A percentile compares a stretch with the other conserved stretches of the same genome.
Conservation (phyloP, 2,329 filamentous ascomycete genomes). For the Fusarium brevicatenulatum region DNA sequence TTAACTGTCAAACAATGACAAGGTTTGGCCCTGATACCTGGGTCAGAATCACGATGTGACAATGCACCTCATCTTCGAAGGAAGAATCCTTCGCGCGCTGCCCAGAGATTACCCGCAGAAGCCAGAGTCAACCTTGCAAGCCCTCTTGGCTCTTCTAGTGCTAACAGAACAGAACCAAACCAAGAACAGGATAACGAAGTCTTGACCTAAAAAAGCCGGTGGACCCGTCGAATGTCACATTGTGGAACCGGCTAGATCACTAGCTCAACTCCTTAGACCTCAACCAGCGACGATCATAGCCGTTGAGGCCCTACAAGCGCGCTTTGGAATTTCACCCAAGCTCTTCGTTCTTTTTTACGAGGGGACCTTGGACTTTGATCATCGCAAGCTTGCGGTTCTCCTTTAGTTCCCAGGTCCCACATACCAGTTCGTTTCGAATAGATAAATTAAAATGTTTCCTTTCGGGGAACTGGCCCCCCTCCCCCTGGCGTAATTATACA, state of each 20-base stretch:
- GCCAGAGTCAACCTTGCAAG: neutral
- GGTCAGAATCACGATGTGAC: neutral
- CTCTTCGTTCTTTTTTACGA: neutral
- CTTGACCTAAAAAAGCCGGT: neutral
- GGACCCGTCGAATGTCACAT: neutral
- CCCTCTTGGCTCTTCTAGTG: no score
- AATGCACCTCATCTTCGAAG: neutral
- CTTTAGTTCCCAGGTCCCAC: neutral
- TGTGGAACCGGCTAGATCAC: neutral
- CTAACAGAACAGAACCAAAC: neutral
- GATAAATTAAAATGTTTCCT: constrained; percentile 1
- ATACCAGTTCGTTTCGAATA: neutral
- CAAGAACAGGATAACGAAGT: neutral
- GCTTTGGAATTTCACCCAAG: neutral
- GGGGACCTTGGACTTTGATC: neutral
- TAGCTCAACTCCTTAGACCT: neutral
- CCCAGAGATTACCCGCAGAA: neutral
- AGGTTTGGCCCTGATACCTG: neutral
- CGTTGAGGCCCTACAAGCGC: neutral
- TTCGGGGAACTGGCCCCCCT: neutral
- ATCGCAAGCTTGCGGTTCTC: neutral
- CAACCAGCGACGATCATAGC: neutral
- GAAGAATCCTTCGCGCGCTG: neutral
- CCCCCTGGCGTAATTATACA: constrained; percentile 16
- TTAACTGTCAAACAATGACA: neutral